Percentiles rank a stretch among this genome's conserved stretches.
phyloP scores from a whole-genome alignment of 305 asterid genomes.

The Fraxinus platypoda region DNA sequence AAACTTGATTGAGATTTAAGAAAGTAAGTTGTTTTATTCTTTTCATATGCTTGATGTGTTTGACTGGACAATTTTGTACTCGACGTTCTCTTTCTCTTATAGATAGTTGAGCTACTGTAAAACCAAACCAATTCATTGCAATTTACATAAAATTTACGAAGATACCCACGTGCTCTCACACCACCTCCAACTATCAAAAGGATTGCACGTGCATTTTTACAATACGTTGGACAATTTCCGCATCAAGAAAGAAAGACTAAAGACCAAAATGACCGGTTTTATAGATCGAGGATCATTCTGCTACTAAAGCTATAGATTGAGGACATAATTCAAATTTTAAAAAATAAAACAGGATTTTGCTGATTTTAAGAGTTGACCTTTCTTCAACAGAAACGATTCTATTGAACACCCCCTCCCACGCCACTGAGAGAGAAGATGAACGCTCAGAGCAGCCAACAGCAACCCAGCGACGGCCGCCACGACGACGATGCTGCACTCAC shows the following conservation, averaged over 20 bases:
- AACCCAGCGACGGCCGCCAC: conserved; percentile 64
- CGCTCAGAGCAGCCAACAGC: conserved; percentile 68
- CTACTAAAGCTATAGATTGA: not conserved
- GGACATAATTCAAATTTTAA: not conserved
- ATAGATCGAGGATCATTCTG: not conserved
- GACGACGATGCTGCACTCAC: conserved; percentile 80
- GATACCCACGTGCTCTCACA: not conserved
- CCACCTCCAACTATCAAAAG: not conserved
- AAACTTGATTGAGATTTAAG: not conserved
- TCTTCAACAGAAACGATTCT: not conserved
- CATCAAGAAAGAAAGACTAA: not conserved
- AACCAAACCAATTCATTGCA: not conserved
- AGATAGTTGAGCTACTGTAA: not conserved
- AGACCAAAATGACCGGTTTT: not conserved
- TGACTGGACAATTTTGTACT: not conserved
- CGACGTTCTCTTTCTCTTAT: not conserved
- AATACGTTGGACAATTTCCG: not conserved
- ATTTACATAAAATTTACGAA: not conserved
- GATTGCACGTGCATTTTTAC: not conserved
- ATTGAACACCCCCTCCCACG: too few species aligned
- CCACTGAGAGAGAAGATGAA: conserved; percentile 36
- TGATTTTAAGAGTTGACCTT: not conserved
- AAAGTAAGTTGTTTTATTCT: not conserved
- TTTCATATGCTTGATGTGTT: not conserved
- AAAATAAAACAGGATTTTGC: not conserved